Percentiles rank a stretch among this genome's conserved stretches.
These are phyloP conservation scores for Alectoria sarmentosa DNA, from an alignment of 495 filamentous ascomycete species.

Conservation along the genomic window DNA sequence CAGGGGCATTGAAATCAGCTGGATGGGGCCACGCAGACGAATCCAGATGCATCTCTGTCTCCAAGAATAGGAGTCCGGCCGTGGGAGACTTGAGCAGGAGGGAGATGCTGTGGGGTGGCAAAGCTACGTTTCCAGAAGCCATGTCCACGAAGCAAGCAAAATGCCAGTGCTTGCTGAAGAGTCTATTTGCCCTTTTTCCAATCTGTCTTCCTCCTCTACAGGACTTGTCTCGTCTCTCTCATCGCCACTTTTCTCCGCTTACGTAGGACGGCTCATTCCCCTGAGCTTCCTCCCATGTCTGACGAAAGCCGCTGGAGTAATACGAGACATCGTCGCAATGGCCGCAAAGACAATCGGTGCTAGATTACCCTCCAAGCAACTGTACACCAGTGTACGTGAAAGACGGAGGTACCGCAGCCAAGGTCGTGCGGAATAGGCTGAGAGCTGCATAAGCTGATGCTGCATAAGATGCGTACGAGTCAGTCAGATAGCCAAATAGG, in stretches of 20 bases:
- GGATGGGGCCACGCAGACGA: background rate
- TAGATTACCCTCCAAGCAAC: background rate
- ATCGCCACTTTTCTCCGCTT: background rate
- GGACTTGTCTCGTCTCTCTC: background rate
- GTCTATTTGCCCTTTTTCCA: too few species aligned
- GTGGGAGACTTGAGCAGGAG: background rate
- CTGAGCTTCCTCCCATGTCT: conserved; percentile 1
- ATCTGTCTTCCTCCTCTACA: background rate
- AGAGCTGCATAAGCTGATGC: conserved; percentile 2
- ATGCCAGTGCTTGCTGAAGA: background rate
- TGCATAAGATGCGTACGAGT: conserved; percentile 5
- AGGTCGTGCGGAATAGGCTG: background rate
- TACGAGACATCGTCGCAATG: background rate
- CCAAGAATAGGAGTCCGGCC: background rate
- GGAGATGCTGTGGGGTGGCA: background rate
- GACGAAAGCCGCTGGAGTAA: background rate
- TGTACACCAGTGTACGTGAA: conserved; percentile 5
- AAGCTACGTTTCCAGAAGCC: background rate
- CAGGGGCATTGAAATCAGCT: background rate
- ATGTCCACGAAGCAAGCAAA: background rate
- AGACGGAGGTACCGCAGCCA: background rate
- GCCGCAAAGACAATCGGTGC: background rate
- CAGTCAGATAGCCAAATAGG: conserved; percentile 3
- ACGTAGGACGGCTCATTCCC: background rate
- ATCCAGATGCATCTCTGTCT: background rate